phyloP scores from a whole-genome alignment of 805 yeast species.

The Priceomyces fermenticarens region DNA sequence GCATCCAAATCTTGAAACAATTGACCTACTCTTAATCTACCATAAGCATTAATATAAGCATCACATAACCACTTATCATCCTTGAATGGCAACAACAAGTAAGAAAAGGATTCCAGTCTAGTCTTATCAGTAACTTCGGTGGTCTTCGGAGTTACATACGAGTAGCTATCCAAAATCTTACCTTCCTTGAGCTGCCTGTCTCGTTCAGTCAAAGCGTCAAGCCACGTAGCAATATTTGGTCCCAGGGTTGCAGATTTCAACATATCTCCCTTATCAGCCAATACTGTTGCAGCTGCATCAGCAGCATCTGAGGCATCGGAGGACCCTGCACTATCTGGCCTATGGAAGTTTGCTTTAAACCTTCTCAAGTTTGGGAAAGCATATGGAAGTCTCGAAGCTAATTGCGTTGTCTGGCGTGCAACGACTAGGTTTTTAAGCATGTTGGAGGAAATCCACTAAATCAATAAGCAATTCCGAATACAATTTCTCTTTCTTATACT shows the following conservation, averaged over 20 bases:
- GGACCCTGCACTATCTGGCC: slow-evolving; percentile 40
- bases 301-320: slow-evolving; percentile 59
- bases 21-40: slow-evolving; percentile 90
- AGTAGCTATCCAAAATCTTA: slow-evolving; percentile 64
- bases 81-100: slow-evolving; percentile 73
- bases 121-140: slow-evolving; percentile 70
- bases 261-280: slow-evolving; percentile 58
- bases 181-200: slow-evolving; percentile 70
- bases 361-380: background rate
- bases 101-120: slow-evolving; percentile 72
- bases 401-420: background rate
- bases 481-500: too few species aligned
- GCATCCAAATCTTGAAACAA: slow-evolving; percentile 93
- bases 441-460: too few species aligned
- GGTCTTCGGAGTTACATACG: slow-evolving; percentile 70
- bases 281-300: slow-evolving; percentile 70
- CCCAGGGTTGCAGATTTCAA: slow-evolving; percentile 20
- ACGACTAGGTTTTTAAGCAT: too few species aligned
- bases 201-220: slow-evolving; percentile 76
- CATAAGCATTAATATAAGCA: slow-evolving; percentile 83
- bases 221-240: slow-evolving; percentile 69
- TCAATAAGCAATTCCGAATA: too few species aligned
- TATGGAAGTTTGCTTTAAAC: slow-evolving; percentile 20
- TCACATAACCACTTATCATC: slow-evolving; percentile 82
- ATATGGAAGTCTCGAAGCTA: background rate